Evolutionary conservation across 116 monocot genomes (phyloP).

Genomic region (Trichopus zeylanicus): DNA sequence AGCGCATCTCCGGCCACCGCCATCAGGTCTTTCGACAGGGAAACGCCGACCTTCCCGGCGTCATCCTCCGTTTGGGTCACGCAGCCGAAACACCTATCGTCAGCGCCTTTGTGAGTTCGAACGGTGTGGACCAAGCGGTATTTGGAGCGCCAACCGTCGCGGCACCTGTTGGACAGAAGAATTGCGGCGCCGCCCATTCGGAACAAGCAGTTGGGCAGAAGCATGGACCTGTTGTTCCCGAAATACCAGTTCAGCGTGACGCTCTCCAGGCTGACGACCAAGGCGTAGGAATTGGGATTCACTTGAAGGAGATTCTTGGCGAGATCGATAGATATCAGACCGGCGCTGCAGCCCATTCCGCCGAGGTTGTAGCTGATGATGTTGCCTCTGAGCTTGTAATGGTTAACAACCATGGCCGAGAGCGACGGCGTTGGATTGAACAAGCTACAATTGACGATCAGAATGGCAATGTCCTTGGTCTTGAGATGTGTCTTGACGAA

Average conservation of each 20-base stretch:
- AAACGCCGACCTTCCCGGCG: background rate
- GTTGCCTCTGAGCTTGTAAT: constrained; percentile 11
- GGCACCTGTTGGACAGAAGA: constrained; percentile 8
- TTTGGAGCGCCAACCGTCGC: background rate
- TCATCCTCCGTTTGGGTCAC: constrained; percentile 9
- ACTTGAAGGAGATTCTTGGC: constrained; percentile 5
- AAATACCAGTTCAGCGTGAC: constrained; percentile 14
- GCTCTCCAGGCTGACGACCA: constrained; percentile 11
- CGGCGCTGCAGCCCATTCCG: constrained; percentile 7
- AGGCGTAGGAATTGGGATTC: constrained; percentile 1
- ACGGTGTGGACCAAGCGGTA: constrained; percentile 4
- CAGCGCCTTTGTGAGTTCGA: constrained; percentile 15
- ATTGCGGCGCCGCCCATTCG: no score
- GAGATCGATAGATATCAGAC: constrained; percentile 1
- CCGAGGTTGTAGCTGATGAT: constrained; percentile 6
- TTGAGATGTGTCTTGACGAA: background rate
- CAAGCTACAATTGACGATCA: constrained; percentile 7
- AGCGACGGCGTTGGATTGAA: constrained; percentile 9
- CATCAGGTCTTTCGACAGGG: no score
- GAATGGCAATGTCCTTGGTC: background rate
- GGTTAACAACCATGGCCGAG: constrained; percentile 9
- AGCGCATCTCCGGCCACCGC: constrained; percentile 5
- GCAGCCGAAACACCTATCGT: background rate
- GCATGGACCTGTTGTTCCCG: constrained; percentile 13
- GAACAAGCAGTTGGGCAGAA: constrained; percentile 17